These are phyloP conservation scores for Schrenkiella parvula DNA, from an alignment of 345 rosid genomes.

Conservation along the genomic window DNA sequence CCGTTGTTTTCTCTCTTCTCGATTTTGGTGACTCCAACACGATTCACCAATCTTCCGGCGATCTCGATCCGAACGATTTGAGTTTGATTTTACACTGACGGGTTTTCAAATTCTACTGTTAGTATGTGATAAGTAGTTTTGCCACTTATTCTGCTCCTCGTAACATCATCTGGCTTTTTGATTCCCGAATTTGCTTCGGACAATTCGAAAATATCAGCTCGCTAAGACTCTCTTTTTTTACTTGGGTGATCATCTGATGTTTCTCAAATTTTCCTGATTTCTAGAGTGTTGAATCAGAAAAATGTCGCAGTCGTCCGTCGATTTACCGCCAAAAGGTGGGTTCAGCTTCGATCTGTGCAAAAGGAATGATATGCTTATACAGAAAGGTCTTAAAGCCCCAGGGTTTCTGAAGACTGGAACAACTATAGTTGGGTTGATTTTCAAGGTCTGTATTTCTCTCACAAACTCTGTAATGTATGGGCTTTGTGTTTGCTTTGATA, in stretches of 20 bases:
- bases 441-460: slow-evolving; percentile 47
- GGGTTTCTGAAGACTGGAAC: slow-evolving; percentile 85
- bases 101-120: background rate
- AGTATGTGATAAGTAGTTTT: background rate
- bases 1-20: background rate
- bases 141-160: background rate
- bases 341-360: slow-evolving; percentile 84
- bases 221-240: background rate
- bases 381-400: slow-evolving; percentile 63
- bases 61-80: background rate
- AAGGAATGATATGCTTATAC: slow-evolving; percentile 69
- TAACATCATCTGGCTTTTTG: background rate
- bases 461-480: background rate
- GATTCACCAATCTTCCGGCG: background rate
- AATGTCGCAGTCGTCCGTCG: slow-evolving; percentile 54
- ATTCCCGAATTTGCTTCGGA: background rate
- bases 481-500: background rate
- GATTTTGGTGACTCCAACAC: background rate
- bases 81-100: background rate
- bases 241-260: background rate
- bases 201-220: background rate
- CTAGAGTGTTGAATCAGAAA: background rate
- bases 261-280: background rate
- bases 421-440: slow-evolving; percentile 84
- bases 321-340: slow-evolving; percentile 65